phyloP scores from a whole-genome alignment of 345 rosid genomes.

The Sonneratia alba region DNA sequence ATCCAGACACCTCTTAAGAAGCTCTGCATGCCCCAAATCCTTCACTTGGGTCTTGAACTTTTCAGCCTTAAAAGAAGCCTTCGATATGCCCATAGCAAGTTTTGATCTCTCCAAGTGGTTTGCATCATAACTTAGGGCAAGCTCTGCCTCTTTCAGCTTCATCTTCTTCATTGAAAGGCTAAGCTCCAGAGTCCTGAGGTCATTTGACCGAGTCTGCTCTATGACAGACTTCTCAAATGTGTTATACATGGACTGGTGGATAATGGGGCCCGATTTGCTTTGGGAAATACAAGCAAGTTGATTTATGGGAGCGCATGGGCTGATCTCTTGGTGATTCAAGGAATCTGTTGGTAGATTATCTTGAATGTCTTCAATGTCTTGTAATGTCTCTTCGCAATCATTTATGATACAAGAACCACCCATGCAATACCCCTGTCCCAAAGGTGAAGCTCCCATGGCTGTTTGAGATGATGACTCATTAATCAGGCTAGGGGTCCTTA shows the following conservation, averaged over 20 bases:
- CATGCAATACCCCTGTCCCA: background rate
- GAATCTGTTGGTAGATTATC: conserved; percentile 14
- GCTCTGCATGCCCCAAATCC: conserved; percentile 57
- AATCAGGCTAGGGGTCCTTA: background rate
- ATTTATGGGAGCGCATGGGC: conserved; percentile 20
- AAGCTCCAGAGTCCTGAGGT: conserved; percentile 56
- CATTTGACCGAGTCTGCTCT: conserved; percentile 68
- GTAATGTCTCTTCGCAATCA: conserved; percentile 11
- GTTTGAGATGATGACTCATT: conserved; percentile 4
- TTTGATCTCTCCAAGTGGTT: conserved; percentile 56
- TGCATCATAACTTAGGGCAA: conserved; percentile 43
- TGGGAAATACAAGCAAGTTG: conserved; percentile 29
- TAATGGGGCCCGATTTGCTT: conserved; percentile 18
- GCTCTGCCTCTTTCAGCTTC: conserved; percentile 39
- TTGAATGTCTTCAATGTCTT: conserved; percentile 14
- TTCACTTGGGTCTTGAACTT: conserved; percentile 66
- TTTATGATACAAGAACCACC: conserved; percentile 7
- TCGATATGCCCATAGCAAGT: conserved; percentile 51
- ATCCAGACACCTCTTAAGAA: conserved; percentile 54
- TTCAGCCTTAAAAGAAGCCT: conserved; percentile 61
- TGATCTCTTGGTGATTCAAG: conserved; percentile 34
- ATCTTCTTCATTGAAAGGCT: conserved; percentile 39
- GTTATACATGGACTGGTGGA: conserved; percentile 19
- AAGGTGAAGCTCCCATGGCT: background rate
- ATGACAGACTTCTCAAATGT: conserved; percentile 39